Conservation (phyloP, 192 early-diverging fungal genomes). For the Linnemannia hyalina region DNA sequence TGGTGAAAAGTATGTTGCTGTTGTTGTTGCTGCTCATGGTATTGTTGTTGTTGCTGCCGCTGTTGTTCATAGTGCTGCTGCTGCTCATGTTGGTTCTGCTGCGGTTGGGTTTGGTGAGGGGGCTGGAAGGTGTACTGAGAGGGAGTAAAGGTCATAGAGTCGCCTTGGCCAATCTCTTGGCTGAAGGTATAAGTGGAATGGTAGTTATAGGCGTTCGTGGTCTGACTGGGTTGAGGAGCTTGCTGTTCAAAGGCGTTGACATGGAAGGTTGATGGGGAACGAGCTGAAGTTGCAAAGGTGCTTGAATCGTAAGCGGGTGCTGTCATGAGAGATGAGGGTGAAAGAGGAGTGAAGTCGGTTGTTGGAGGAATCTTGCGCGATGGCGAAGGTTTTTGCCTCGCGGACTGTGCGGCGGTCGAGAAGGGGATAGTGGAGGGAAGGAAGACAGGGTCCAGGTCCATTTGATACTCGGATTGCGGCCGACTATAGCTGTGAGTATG, state of each 20-base stretch:
- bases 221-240: too few relatives aligned
- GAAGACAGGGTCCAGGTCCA: conserved; percentile 32
- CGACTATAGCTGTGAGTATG: conserved; percentile 18
- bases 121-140: conserved; percentile 11
- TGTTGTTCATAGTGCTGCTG: conserved; percentile 2
- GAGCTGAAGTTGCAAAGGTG: background rate
- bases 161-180: background rate
- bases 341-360: conserved; percentile 19
- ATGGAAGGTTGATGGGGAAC: conserved; percentile 7
- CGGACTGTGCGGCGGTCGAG: background rate
- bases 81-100: background rate
- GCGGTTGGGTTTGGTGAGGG: background rate
- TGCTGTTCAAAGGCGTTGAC: background rate
- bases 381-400: conserved; percentile 15
- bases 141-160: background rate
- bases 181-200: background rate
- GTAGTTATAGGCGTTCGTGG: background rate
- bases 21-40: conserved; percentile 5
- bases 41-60: conserved; percentile 7
- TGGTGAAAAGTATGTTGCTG: conserved; percentile 20
- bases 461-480: conserved; percentile 17
- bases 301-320: conserved; percentile 9
- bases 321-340: conserved; percentile 13
- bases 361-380: conserved; percentile 12
- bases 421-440: background rate